Conservation (phyloP, 1,284 basidiomycete species). For the Irpex lacteus region DNA sequence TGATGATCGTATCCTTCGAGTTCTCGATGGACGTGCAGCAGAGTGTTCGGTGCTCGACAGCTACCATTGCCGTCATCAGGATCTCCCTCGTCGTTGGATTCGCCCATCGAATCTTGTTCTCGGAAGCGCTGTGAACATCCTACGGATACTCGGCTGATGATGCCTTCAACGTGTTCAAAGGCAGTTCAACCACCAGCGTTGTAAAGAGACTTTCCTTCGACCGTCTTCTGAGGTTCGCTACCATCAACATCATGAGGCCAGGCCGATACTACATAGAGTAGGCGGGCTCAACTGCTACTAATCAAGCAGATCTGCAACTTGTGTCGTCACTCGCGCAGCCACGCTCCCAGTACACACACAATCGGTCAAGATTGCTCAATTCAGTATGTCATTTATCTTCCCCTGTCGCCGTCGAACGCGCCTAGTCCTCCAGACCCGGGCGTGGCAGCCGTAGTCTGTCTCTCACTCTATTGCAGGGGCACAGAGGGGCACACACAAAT, state of each 20-base stretch:
- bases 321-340: background rate
- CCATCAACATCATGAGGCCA: background rate
- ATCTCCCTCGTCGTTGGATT: background rate
- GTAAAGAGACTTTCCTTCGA: background rate
- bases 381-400: background rate
- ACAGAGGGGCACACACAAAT: background rate
- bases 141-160: background rate
- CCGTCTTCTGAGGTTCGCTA: background rate
- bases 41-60: background rate
- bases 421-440: background rate
- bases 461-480: background rate
- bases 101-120: background rate
- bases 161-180: background rate
- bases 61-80: background rate
- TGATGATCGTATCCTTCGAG: background rate
- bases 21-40: background rate
- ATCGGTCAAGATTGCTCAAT: background rate
- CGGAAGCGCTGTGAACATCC: background rate
- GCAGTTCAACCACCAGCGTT: background rate
- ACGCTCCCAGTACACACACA: background rate
- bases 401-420: background rate
- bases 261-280: background rate
- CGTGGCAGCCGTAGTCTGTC: background rate
- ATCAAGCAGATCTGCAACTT: background rate
- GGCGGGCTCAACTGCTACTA: background rate